phyloP scores from a whole-genome alignment of 441 rosid species.

The Aquilaria agallochum region DNA sequence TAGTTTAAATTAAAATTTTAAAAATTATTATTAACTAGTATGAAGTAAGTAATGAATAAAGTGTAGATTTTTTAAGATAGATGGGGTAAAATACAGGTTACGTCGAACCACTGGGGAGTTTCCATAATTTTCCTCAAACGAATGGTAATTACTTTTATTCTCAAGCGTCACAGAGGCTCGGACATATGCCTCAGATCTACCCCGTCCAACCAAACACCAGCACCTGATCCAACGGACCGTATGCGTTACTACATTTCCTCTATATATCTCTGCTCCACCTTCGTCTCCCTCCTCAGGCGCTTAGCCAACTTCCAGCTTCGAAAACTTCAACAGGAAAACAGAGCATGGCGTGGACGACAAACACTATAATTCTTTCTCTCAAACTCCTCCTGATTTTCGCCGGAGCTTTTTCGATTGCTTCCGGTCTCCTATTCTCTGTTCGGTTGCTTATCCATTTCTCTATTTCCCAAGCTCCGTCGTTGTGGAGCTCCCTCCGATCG shows the following conservation, averaged over 20 bases:
- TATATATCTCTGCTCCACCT: background rate
- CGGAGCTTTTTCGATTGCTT: slow-evolving; percentile 41
- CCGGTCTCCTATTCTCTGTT: slow-evolving; percentile 35
- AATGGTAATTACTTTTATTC: too few species aligned
- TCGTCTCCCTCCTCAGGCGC: background rate
- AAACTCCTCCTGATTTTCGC: slow-evolving; percentile 43
- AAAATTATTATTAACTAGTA: too few species aligned
- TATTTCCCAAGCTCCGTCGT: slow-evolving; percentile 35
- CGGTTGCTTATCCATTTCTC: slow-evolving; percentile 43
- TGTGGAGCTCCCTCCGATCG: slow-evolving; percentile 43
- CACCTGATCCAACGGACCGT: too few species aligned
- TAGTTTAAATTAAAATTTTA: too few species aligned
- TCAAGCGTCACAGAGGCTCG: too few species aligned
- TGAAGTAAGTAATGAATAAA: too few species aligned
- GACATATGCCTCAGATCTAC: too few species aligned
- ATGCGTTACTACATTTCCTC: background rate
- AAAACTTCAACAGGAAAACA: background rate
- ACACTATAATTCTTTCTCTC: slow-evolving; percentile 27
- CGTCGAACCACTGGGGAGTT: too few species aligned
- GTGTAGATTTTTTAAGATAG: too few species aligned
- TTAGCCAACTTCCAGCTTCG: slow-evolving; percentile 11
- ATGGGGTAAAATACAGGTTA: too few species aligned
- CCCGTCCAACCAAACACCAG: too few species aligned
- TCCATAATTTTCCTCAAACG: too few species aligned
- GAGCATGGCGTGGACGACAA: slow-evolving; percentile 33